phyloP scores from a whole-genome alignment of 768 basidiomycete genomes.

The Albatrellus ellisii region DNA sequence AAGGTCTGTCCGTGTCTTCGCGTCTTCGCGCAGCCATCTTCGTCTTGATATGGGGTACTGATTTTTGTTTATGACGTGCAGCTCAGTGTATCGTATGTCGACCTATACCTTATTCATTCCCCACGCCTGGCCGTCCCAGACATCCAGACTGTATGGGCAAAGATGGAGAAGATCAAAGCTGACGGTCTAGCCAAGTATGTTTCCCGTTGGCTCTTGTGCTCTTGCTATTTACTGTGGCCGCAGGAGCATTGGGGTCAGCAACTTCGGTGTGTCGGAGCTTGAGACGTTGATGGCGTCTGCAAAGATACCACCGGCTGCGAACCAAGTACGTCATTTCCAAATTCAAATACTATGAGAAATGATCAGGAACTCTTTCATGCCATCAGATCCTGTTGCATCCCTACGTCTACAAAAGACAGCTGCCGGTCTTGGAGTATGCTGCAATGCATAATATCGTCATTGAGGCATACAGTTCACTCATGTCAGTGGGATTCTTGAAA shows the following conservation, averaged over 20 bases:
- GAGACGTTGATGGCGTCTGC: conserved; percentile 40
- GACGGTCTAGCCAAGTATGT: conserved; percentile 45
- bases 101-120: conserved; percentile 59
- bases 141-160: conserved; percentile 47
- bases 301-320: conserved; percentile 50
- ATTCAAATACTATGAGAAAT: too few species aligned
- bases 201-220: background rate
- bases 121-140: conserved; percentile 42
- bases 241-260: conserved; percentile 65
- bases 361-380: too few species aligned
- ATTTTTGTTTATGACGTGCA: conserved; percentile 14
- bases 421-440: conserved; percentile 43
- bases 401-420: conserved; percentile 45
- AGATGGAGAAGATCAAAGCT: conserved; percentile 45
- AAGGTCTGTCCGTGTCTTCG: conserved; percentile 26
- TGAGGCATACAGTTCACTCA: conserved; percentile 61
- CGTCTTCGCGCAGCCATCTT: background rate
- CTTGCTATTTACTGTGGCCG: background rate
- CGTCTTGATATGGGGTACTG: background rate
- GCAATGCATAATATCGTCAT: conserved; percentile 45
- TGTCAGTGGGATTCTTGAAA: too few species aligned
- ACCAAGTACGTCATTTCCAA: conserved; percentile 36
- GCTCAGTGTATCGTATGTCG: conserved; percentile 53
- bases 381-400: conserved; percentile 54
- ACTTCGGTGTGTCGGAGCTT: conserved; percentile 46